These are phyloP conservation scores for Rhizophora mangle DNA, from an alignment of 345 rosid genomes.

Conservation along the genomic window DNA sequence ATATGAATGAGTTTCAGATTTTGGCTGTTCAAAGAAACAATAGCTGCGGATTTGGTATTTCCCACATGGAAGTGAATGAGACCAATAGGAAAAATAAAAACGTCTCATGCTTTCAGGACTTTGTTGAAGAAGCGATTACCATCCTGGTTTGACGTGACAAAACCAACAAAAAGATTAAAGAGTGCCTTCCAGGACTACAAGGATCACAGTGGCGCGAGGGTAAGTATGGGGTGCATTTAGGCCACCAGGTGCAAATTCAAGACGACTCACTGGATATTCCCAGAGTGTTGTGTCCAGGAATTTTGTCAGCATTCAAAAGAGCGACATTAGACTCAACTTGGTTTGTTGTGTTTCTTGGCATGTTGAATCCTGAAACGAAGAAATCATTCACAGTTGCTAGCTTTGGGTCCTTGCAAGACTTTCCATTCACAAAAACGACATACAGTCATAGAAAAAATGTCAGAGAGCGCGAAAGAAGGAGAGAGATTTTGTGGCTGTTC, in stretches of 20 bases:
- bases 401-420: too few species aligned
- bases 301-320: background rate
- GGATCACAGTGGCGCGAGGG: conserved; percentile 7
- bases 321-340: background rate
- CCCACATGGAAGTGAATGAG: too few species aligned
- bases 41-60: background rate
- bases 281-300: conserved; percentile 7
- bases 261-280: background rate
- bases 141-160: conserved; percentile 5
- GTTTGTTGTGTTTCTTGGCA: too few species aligned
- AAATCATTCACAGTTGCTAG: too few species aligned
- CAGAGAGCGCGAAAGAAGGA: too few species aligned
- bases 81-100: conserved; percentile 4
- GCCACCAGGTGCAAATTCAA: background rate
- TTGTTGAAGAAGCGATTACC: conserved; percentile 3
- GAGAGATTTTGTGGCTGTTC: background rate
- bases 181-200: background rate
- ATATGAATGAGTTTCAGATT: conserved; percentile 11
- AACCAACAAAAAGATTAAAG: conserved; percentile 5
- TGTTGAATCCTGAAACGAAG: too few species aligned
- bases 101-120: conserved; percentile 3
- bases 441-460: too few species aligned
- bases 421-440: too few species aligned
- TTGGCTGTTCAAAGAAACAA: conserved; percentile 13
- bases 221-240: background rate